Conservation (phyloP, 2,329 filamentous ascomycete genomes). For the Penicillium sumatraense region DNA sequence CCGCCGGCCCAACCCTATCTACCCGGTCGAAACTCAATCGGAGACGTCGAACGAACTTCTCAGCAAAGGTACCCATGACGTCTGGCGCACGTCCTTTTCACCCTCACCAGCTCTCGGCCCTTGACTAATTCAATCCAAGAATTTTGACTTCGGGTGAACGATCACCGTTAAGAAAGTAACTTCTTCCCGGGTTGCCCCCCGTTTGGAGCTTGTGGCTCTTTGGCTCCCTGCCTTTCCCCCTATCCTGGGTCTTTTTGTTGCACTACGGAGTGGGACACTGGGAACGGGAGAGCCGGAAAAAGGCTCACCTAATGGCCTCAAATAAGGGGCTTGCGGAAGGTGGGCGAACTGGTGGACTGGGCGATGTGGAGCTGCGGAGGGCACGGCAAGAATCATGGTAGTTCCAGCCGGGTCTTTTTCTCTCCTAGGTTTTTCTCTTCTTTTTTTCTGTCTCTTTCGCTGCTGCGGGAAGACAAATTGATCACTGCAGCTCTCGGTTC, state of each 20-base stretch:
- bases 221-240: background rate
- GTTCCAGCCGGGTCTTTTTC: slow-evolving; percentile 8
- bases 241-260: background rate
- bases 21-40: slow-evolving; percentile 28
- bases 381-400: slow-evolving; percentile 10
- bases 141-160: background rate
- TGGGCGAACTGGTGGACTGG: slow-evolving; percentile 9
- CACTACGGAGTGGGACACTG: background rate
- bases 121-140: background rate
- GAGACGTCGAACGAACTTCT: slow-evolving; percentile 11
- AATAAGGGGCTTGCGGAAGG: slow-evolving; percentile 3
- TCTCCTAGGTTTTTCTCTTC: background rate
- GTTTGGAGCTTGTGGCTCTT: background rate
- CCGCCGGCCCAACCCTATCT: slow-evolving; percentile 26
- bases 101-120: background rate
- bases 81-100: background rate
- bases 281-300: background rate
- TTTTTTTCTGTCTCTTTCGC: background rate
- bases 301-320: background rate
- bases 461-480: background rate
- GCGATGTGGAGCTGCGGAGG: slow-evolving; percentile 11
- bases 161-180: slow-evolving; percentile 4
- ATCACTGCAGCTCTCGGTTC: background rate
- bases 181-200: slow-evolving; percentile 1
- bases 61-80: slow-evolving; percentile 15